Conservation (phyloP, 768 basidiomycete genomes). For the Panus rudis region DNA sequence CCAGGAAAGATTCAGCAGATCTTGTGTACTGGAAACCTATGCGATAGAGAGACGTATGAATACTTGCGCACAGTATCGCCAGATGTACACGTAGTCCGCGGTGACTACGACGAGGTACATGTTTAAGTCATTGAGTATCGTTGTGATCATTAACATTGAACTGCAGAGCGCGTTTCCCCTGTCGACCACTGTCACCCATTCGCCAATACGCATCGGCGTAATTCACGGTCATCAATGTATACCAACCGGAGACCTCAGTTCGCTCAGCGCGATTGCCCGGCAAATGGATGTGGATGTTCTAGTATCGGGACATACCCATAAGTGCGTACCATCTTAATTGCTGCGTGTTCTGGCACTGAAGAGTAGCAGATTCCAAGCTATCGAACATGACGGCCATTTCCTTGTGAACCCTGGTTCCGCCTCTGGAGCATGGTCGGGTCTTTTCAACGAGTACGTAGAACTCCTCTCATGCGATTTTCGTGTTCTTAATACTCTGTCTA, state of each 20-base stretch:
- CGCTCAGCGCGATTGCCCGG: conserved; percentile 79
- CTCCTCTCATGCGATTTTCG: background rate
- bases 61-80: conserved; percentile 91
- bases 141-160: background rate
- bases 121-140: background rate
- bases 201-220: conserved; percentile 85
- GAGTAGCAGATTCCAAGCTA: conserved; percentile 75
- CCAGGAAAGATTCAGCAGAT: conserved; percentile 96
- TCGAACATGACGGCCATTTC: conserved; percentile 86
- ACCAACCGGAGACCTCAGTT: conserved; percentile 87
- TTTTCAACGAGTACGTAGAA: conserved; percentile 51
- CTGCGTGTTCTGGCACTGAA: background rate
- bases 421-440: conserved; percentile 89
- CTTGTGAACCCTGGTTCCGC: conserved; percentile 96
- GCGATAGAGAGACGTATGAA: conserved; percentile 95
- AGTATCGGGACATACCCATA: conserved; percentile 89
- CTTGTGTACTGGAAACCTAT: conserved; percentile 94
- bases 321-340: conserved; percentile 42
- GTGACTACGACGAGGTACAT: conserved; percentile 92
- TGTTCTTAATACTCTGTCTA: background rate
- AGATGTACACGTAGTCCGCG: conserved; percentile 86
- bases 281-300: conserved; percentile 99
- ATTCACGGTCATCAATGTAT: conserved; percentile 93
- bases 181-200: conserved; percentile 73
- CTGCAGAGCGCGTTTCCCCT: conserved; percentile 64